A percentile compares a stretch with the other conserved stretches of the same genome.
Conservation (phyloP, 345 rosid genomes). For the Rhizophora mangle region DNA sequence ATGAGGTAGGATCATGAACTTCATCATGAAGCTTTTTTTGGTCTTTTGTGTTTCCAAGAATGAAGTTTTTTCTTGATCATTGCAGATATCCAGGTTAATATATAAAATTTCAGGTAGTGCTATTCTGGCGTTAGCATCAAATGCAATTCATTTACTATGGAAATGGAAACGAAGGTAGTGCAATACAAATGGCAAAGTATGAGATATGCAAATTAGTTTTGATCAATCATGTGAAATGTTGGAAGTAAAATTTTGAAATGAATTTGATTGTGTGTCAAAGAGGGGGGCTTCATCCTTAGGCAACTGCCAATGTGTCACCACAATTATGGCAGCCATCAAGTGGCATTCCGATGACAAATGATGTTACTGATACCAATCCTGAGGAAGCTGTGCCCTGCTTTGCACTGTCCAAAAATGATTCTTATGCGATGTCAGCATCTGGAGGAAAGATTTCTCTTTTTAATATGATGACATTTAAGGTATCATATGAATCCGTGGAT, state of each 20-base stretch:
- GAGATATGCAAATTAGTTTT: constrained; percentile 12
- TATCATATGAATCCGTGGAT: constrained; percentile 24
- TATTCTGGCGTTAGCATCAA: constrained; percentile 89
- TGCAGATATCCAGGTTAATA: constrained; percentile 93
- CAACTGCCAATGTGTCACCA: constrained; percentile 70
- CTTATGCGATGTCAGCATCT: constrained; percentile 89
- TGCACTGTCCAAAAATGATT: constrained; percentile 89
- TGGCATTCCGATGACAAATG: too few species aligned
- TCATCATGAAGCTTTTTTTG: too few species aligned
- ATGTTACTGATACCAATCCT: constrained; percentile 58
- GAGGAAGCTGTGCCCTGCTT: constrained; percentile 87
- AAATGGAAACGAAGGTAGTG: constrained; percentile 96
- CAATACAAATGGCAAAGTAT: constrained; percentile 75
- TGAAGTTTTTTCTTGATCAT: constrained; percentile 21
- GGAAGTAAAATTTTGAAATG: constrained; percentile 4
- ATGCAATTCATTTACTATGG: constrained; percentile 92
- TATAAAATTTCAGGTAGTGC: constrained; percentile 94
- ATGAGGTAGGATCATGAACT: not conserved
- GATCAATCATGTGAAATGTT: not conserved
- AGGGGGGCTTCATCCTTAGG: constrained; percentile 44
- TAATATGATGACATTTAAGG: constrained; percentile 96
- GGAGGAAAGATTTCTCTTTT: constrained; percentile 91
- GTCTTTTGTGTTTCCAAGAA: not conserved
- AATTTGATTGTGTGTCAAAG: constrained; percentile 4
- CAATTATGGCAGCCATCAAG: constrained; percentile 87